Conservation (phyloP, 1,284 basidiomycete species). For the Ganoderma lucidum region DNA sequence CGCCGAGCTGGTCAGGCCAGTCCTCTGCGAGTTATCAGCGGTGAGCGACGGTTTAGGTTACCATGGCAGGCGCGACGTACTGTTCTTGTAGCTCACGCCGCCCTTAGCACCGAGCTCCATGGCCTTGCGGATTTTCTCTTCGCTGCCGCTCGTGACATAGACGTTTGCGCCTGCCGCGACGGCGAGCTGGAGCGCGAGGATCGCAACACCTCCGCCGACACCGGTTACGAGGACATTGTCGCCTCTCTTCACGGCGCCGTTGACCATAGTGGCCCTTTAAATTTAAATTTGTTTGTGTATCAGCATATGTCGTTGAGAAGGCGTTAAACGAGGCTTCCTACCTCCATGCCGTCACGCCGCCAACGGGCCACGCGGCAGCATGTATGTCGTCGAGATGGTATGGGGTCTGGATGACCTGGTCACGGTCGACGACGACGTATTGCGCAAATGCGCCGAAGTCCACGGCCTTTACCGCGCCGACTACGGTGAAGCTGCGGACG, state of each 20-base stretch:
- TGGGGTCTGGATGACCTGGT: slow-evolving; percentile 75
- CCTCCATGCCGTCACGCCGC: slow-evolving; percentile 87
- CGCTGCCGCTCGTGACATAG: slow-evolving; percentile 82
- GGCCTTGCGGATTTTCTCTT: slow-evolving; percentile 77
- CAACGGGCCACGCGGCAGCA: slow-evolving; percentile 80
- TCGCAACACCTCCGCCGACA: slow-evolving; percentile 85
- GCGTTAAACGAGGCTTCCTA: slow-evolving; percentile 37
- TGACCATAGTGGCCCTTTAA: slow-evolving; percentile 72
- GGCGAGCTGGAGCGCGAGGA: slow-evolving; percentile 80
- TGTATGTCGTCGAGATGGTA: slow-evolving; percentile 76
- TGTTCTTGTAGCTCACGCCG: slow-evolving; percentile 78
- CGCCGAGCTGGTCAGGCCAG: slow-evolving; percentile 69
- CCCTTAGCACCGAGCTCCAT: slow-evolving; percentile 77
- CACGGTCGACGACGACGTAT: slow-evolving; percentile 76
- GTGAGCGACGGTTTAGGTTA: neutral
- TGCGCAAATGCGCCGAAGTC: slow-evolving; percentile 80
- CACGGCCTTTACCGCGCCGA: slow-evolving; percentile 63
- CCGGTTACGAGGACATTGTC: slow-evolving; percentile 85
- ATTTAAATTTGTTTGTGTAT: neutral
- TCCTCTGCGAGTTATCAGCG: slow-evolving; percentile 49
- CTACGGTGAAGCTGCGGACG: slow-evolving; percentile 57
- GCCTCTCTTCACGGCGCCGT: slow-evolving; percentile 68
- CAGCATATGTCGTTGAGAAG: neutral
- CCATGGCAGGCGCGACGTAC: slow-evolving; percentile 44
- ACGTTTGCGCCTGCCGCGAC: slow-evolving; percentile 81